Evolutionary conservation across 371 early-diverging fungal species (phyloP).

Genomic region (Rhizopus microsporus): DNA sequence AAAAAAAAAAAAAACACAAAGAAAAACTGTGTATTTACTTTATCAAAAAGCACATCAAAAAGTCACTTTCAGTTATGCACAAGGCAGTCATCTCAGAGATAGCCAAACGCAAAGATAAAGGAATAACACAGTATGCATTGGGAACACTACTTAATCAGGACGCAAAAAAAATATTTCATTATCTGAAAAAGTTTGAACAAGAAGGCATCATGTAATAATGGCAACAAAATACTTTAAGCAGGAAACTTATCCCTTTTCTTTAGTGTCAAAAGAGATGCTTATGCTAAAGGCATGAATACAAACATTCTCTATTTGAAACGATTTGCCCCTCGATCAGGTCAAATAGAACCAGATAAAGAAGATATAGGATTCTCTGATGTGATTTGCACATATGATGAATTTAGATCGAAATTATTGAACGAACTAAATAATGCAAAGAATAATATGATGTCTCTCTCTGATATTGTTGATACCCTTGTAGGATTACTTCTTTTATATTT

Average conservation of each 20-base stretch:
- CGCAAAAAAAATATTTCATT: conserved; percentile 9
- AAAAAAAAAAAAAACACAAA: not conserved
- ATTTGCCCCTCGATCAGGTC: conserved; percentile 2
- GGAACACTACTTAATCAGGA: conserved; percentile 8
- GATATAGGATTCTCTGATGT: not conserved
- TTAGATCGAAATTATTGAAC: conserved; percentile 3
- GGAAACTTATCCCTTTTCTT: not conserved
- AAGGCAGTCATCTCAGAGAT: conserved; percentile 2
- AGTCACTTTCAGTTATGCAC: conserved; percentile 7
- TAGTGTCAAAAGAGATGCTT: conserved; percentile 16
- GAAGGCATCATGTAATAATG: conserved; percentile 18
- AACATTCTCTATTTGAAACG: conserved; percentile 5
- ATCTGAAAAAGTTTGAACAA: conserved; percentile 16
- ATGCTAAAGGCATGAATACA: conserved; percentile 6
- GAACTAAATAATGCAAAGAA: conserved; percentile 5
- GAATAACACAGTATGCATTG: conserved; percentile 14
- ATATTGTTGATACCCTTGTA: conserved; percentile 10
- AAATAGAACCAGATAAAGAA: not conserved
- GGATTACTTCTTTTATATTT: not conserved
- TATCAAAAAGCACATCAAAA: conserved; percentile 5
- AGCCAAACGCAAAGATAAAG: conserved; percentile 13
- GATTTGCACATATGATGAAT: conserved; percentile 5
- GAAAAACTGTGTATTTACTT: not conserved
- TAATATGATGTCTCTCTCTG: conserved; percentile 10
- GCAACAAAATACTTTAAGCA: too few relatives aligned